Evolutionary conservation across 106 monocot genomes (phyloP), one percentile per base, ranked within the genome.

Genomic region (Dioscorea dumetorum): DNA sequence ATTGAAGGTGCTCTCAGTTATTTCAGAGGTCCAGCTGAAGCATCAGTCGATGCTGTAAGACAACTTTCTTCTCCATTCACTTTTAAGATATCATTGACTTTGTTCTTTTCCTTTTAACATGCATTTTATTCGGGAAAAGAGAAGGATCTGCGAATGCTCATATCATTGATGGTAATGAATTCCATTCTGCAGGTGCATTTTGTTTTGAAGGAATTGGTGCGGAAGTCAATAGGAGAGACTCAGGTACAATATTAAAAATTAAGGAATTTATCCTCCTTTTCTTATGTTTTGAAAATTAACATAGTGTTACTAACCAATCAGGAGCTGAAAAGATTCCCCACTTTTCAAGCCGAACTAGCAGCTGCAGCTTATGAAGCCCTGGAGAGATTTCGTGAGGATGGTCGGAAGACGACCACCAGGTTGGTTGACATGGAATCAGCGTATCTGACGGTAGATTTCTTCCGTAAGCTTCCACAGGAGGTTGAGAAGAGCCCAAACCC

Each of bases 401-500:
- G 93, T 57, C 68, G 67, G 17, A 93, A 93, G 80, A 88, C 93
- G 33, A 61, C 85, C 34, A 49, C 88, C 14, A 72, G 88, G n/a
- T 68, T 93, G 18, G 93, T 93, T 33, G 93, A 93, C 53, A 88
- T 88, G 93, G 93, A 93, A 49, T 35, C 88, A 4, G 71, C 88
- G 23, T 93, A 93, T 57, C 60, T 93, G 22, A 93, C 93, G 10
- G 93, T 88, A 8, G 93, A 93, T 9, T 93, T 93, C 71, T 93
- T 93, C 74, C 69, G 93, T 62, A 93, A 76, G 72, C 88, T 88
- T 61, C 93, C 93, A 49, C 84, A 88, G 72, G 93, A 93, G 70
- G 63, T 83, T 18, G 93, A 93, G 57, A 93, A 81, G 66, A 76
- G 77, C 11, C 83, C 80, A n/a, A 65, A 80, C 35, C 60, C 81